A percentile compares a stretch with the other conserved stretches of the same genome.
Evolutionary conservation across 2,329 filamentous ascomycete species (phyloP).

Genomic region (Talaromyces sp.): DNA sequence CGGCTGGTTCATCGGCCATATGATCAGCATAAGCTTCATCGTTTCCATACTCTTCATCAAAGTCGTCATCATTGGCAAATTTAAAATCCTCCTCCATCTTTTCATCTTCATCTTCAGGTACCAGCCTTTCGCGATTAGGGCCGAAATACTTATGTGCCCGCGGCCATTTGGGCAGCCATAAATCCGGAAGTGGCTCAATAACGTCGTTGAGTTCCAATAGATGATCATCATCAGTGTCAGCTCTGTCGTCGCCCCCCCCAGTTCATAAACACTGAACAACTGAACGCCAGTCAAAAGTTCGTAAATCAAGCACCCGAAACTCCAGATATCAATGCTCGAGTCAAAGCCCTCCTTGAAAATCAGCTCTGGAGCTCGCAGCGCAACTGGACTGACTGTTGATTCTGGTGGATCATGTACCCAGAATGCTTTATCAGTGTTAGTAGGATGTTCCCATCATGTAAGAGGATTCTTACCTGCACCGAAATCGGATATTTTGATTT

Average conservation of each 20-base stretch:
- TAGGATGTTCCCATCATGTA: neutral
- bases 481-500: neutral
- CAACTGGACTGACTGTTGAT: slow-evolving; percentile 20
- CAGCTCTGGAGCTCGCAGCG: slow-evolving; percentile 25
- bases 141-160: neutral
- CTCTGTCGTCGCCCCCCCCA: neutral
- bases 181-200: neutral
- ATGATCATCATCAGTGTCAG: neutral
- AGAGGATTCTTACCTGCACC: neutral
- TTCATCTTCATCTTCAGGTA: neutral
- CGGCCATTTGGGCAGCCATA: neutral
- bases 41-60: neutral
- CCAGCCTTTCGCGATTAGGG: neutral
- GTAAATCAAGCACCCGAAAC: slow-evolving; percentile 28
- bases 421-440: neutral
- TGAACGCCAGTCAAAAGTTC: slow-evolving; percentile 26
- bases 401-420: slow-evolving; percentile 16
- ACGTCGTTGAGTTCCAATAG: neutral
- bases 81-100: neutral
- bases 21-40: neutral
- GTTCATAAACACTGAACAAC: slow-evolving; percentile 17
- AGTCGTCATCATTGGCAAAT: neutral
- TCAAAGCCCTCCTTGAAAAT: slow-evolving; percentile 21
- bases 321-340: slow-evolving; percentile 26
- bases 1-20: neutral